Base-by-base conservation (phyloP, 2,329 filamentous ascomycete species). In the Colletotrichum sp. region DNA sequence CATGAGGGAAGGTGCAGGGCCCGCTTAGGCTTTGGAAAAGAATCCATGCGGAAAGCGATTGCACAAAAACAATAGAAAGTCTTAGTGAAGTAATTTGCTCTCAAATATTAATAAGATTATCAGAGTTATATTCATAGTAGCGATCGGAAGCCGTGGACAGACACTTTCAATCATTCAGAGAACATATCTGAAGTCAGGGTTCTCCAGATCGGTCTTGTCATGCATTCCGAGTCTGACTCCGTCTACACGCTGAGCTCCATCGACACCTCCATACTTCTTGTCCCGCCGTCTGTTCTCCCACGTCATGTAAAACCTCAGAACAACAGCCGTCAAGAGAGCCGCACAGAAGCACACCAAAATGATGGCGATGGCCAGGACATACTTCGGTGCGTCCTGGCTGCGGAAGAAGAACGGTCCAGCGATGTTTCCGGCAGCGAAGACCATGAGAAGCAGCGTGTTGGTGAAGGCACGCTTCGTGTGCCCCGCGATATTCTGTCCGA, bases 171-270 rank as follows among this genome's bases (percentile, higher is more conserved):
- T 52, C 10, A 2, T 61, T n/a, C 5, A 83, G 48, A 79, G 73
- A 14, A 79, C 77, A 10, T 78, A 78, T 52, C 74, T 38, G 56
- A 80, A 80, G 38, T 80, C 79, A 4, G 74, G 61, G 36, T 80
- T 80, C 70, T 81, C 79, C 34, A 79, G 70, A 68, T 80, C 79
- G 13, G 78, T 80, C 77, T 79, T 79, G 64, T 80, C 79, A 52
- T 79, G 78, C 78, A 80, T 80, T 30, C 78, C 78, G 26, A 79
- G 73, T 32, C 78, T 69, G 69, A 75, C 70, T 5, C 68, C 71
- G 14, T 77, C 76, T 6, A 76, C 30, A 65, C 34, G 18, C 79
- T 78, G 34, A 71, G 78, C 56, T 43, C 56, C 56, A 32, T 61
- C 56, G 3, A 61, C 56, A 0, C 14, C 26, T 10, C 56, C 56